Evolutionary conservation across 106 monocot species (phyloP), one percentile per base, ranked within the genome.

Genomic region (Platanthera guangdongensis): DNA sequence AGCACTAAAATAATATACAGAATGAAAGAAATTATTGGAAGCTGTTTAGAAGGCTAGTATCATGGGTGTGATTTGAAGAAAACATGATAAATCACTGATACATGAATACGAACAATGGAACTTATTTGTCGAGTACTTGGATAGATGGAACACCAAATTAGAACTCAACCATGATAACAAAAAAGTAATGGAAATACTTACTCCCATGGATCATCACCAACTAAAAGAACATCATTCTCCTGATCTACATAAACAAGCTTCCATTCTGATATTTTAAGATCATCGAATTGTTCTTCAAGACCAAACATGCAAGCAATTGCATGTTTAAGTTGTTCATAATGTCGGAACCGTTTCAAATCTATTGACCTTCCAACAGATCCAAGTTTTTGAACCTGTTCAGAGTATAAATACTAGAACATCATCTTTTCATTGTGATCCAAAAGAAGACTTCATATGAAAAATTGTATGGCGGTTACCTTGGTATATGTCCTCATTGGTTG

Each of bases 141-240:
- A 53, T 53, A 53, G 8, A 53, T 8, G 53, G 53, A 53, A 14
- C 12, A 53, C 39, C 39, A 1, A 53, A 53, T 53, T 8, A 53
- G 14, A 8, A 53, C 14, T 8, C 53, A 62, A 15, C 60, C 60
- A 62, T 16, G 1, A 70, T 70, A 70, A 70, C 14, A 47, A 70
- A 48, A 6, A 70, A 47, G 47, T 11, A 30, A 59, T 5, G 30
- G 32, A 48, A 70, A 5, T 16, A 85, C 93, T 86, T 86, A 99
- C 97, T 94, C 93, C 97, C 97, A 99, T 71, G 97, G 97, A 85
- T 99, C 97, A 79, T 99, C 97, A 73, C 94, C 97, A 60, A 99
- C 97, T n/a, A 99, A 85, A 83, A 99, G 89, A 78, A 99, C 90
- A 84, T 99, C 97, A 77, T 99, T 94, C 78, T 99, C 94, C 68